Conservation (phyloP, 192 early-diverging fungal genomes). For the Jimgerdemannia flammicorona region DNA sequence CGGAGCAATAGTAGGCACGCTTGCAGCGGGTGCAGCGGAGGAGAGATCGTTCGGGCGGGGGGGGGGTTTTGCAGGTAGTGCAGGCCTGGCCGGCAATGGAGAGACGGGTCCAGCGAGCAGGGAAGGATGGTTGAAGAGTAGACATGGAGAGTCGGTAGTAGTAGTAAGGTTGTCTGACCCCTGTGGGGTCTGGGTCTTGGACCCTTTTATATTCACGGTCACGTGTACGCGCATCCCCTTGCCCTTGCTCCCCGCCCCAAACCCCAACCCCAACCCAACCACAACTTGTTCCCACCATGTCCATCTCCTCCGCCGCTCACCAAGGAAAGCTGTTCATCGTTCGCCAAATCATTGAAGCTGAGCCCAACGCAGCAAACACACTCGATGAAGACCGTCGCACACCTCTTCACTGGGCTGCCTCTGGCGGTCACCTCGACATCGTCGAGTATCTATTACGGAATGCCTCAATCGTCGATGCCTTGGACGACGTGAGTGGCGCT, state of each 20-base stretch:
- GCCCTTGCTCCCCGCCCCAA: not conserved
- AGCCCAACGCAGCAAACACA: constrained; percentile 46
- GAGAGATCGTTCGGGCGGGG: not conserved
- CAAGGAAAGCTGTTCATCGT: constrained; percentile 41
- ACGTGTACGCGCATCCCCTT: too few relatives aligned
- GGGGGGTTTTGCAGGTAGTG: not conserved
- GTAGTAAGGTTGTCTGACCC: too few relatives aligned
- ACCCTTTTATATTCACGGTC: too few relatives aligned
- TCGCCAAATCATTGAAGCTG: constrained; percentile 46
- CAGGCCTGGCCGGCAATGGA: not conserved
- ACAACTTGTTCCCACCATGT: not conserved
- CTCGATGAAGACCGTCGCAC: constrained; percentile 62
- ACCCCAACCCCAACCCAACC: not conserved
- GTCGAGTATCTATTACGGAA: constrained; percentile 62
- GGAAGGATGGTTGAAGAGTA: not conserved
- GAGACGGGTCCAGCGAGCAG: not conserved
- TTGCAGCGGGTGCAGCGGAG: not conserved
- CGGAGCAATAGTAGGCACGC: not conserved
- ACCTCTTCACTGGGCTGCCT: constrained; percentile 57
- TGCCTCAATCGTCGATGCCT: constrained; percentile 58
- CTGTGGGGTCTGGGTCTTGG: too few relatives aligned
- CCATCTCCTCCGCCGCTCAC: constrained; percentile 30
- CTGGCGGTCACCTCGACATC: constrained; percentile 66
- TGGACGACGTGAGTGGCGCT: constrained; percentile 52
- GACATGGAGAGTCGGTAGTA: not conserved